Base-by-base conservation (phyloP, 23 red algal species). In the Gracilariopsis chorda region DNA sequence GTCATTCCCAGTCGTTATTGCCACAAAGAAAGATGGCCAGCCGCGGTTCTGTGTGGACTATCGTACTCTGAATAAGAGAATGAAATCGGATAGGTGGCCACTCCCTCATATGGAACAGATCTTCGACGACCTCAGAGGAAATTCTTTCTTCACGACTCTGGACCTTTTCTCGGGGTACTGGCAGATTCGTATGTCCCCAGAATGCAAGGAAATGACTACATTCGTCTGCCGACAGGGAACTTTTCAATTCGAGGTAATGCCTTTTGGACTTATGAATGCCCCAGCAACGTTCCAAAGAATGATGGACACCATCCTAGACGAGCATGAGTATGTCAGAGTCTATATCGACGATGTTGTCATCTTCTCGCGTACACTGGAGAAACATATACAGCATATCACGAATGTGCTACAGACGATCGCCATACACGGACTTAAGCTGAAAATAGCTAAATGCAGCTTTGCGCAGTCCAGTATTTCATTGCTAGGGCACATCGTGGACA, bases 21-120 rank as follows among this genome's bases (percentile, higher is more conserved):
- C 71, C 1, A 76, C 84, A 1, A 88, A 76, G 84, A 88, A 88
- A 52, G 43, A 77, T 30, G 84, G 84, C 25, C 75, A 48, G 67
- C 37, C 83, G 13, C 12, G 83, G 45, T 88, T 62, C 34, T 62
- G 57, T 2, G 21, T 62, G 7, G n/a, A 62, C 57, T 29, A 28
- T 30, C 9, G 57, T 1, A 1, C n/a, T 10, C 19, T 62, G 21
- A 62, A 62, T 13, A 62, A 62, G 57, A 17, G 27, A 7, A 62
- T 62, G 57, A 62, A 62, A 32, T 24, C 57, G 10, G 57, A 62
- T 28, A 7, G 57, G 1, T 62, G 57, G 57, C 57, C 57, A 7
- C 21, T 62, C 3, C 57, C 57, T 25, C 57, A 29, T 4, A 62
- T 62, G 57, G 57, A 62, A 1, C n/a, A 62, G 14, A 62, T 62